Base-by-base conservation (phyloP, 257 asterid genomes). In the Henckelia pumila region DNA sequence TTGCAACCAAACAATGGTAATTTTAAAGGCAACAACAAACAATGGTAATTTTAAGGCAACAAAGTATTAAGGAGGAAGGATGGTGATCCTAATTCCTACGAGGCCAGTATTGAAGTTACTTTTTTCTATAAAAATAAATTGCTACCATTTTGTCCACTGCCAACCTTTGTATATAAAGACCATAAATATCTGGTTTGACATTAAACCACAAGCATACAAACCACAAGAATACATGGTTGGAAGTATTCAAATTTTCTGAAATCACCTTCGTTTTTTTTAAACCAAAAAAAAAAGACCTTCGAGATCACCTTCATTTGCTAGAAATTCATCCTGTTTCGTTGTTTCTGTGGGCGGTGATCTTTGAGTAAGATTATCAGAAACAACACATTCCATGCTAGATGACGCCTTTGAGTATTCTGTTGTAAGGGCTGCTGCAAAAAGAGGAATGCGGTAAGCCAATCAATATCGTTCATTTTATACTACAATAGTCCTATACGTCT, bases 241-340 rank as follows among this genome's bases (percentile, higher is more conserved):
- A 68, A 52, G 13, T 25, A 50, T 25, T n/a, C 22, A 37, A 29
- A 32, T 4, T 44, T 67, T 40, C 25, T 56, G 52, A 75, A 70
- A 59, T 73, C 72, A 88, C 92, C 95, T 83, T 69, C 81, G 69
- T 30, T 21, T 71, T n/a, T n/a, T n/a, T n/a, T n/a, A n/a, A n/a
- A n/a, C n/a, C n/a, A n/a, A n/a, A n/a, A n/a, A n/a, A n/a, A n/a
- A n/a, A n/a, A n/a, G n/a, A n/a, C n/a, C n/a, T n/a, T n/a, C n/a
- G 52, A 75, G 68, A 59, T 73, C 72, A 88, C 92, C 95, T 83
- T 69, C 81, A 71, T 30, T 21, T 71, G 66, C 63, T 63, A 69
- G 47, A 57, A 62, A 76, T 59, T 22, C 77, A 58, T 77, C 70
- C 60, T 73, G 73, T 64, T 68, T 37, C 66, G 53, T 62, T 52